A percentile compares a stretch with the other conserved stretches of the same genome.
Evolutionary conservation across 192 early-diverging fungal genomes (phyloP).

Genomic region (Umbelopsis sp.): DNA sequence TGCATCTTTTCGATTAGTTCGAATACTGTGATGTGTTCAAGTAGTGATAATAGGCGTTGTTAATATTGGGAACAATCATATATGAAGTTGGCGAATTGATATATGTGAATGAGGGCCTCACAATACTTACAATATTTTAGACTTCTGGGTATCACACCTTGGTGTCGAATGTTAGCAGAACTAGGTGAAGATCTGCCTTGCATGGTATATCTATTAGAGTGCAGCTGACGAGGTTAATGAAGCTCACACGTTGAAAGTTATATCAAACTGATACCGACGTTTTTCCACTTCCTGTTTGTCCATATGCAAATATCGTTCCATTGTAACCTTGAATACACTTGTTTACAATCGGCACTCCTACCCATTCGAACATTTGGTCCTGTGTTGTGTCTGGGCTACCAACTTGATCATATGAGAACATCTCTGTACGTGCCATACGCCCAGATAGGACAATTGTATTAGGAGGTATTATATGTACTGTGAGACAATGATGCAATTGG

Average conservation of each 20-base stretch:
- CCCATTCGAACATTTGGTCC: slow-evolving; percentile 46
- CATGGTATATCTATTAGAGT: slow-evolving; percentile 52
- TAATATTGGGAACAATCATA: too few relatives aligned
- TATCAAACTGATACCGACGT: slow-evolving; percentile 37
- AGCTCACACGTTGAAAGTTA: too few relatives aligned
- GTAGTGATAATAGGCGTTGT: too few relatives aligned
- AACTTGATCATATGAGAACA: slow-evolving; percentile 67
- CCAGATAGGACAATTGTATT: slow-evolving; percentile 50
- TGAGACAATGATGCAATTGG: slow-evolving; percentile 28
- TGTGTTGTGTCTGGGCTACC: slow-evolving; percentile 57
- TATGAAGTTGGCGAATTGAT: not conserved
- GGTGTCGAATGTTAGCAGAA: slow-evolving; percentile 67
- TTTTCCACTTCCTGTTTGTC: slow-evolving; percentile 77
- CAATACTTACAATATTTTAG: slow-evolving; percentile 51
- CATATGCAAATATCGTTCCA: slow-evolving; percentile 76
- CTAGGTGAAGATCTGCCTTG: slow-evolving; percentile 82
- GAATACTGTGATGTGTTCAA: slow-evolving; percentile 44
- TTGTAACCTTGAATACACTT: slow-evolving; percentile 73
- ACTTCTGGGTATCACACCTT: slow-evolving; percentile 64
- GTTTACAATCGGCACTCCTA: slow-evolving; percentile 61
- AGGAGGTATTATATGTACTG: slow-evolving; percentile 46
- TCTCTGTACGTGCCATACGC: slow-evolving; percentile 57
- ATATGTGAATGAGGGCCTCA: not conserved
- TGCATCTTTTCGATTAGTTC: slow-evolving; percentile 53
- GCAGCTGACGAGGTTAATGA: too few relatives aligned